phyloP scores from a whole-genome alignment of 768 basidiomycete genomes.

The Gyrodon lividus region DNA sequence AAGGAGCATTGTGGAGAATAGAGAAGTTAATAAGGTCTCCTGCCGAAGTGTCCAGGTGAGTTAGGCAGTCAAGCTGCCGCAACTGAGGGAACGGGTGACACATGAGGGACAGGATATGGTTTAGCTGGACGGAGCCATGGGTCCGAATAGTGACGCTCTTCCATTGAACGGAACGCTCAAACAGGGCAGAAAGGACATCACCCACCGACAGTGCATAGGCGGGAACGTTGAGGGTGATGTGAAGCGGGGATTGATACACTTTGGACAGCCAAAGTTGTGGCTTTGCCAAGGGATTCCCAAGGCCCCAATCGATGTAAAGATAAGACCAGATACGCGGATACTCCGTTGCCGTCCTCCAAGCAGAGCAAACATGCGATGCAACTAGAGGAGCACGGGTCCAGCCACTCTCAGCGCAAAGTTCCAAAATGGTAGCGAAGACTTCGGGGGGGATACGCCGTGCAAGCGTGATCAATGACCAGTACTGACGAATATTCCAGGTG shows the following conservation, averaged over 20 bases:
- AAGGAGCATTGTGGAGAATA: slow-evolving; percentile 35
- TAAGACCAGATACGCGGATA: slow-evolving; percentile 58
- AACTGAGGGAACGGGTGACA: slow-evolving; percentile 37
- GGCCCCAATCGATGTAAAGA: slow-evolving; percentile 50
- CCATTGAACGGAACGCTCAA: slow-evolving; percentile 44
- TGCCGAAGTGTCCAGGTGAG: slow-evolving; percentile 27
- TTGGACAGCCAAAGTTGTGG: slow-evolving; percentile 52
- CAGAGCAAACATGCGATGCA: slow-evolving; percentile 56
- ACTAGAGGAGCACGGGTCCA: slow-evolving; percentile 56
- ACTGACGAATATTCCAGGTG: slow-evolving; percentile 44
- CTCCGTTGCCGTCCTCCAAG: slow-evolving; percentile 54
- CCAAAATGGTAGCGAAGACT: slow-evolving; percentile 53
- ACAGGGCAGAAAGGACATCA: slow-evolving; percentile 41
- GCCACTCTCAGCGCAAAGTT: slow-evolving; percentile 46
- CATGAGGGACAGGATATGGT: slow-evolving; percentile 40
- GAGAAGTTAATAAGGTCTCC: slow-evolving; percentile 27
- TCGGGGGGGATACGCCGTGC: slow-evolving; percentile 57
- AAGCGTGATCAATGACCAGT: slow-evolving; percentile 49
- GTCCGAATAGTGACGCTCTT: slow-evolving; percentile 41
- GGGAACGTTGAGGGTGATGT: slow-evolving; percentile 43
- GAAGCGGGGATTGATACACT: slow-evolving; percentile 42
- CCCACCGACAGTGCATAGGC: slow-evolving; percentile 30
- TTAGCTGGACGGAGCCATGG: slow-evolving; percentile 36
- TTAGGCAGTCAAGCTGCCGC: slow-evolving; percentile 31
- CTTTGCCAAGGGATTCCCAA: slow-evolving; percentile 39